Evolutionary conservation across 345 rosid species (phyloP).

Genomic region (Pistacia atlantica): DNA sequence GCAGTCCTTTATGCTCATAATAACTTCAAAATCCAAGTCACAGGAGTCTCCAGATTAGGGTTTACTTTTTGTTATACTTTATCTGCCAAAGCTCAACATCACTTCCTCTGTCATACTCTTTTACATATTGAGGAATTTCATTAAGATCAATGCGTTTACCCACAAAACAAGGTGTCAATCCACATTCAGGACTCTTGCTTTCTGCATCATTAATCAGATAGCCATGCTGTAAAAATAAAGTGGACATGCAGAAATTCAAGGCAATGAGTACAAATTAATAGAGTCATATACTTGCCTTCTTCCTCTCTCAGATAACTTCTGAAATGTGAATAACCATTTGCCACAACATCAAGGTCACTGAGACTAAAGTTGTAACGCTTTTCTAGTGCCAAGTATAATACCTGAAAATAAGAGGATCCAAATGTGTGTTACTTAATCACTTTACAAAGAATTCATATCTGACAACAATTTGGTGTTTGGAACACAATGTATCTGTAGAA

Average conservation of each 20-base stretch:
- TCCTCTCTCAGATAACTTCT: slow-evolving; percentile 52
- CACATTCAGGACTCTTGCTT: slow-evolving; percentile 12
- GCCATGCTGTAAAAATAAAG: slow-evolving; percentile 1
- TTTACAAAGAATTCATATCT: neutral
- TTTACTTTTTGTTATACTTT: slow-evolving; percentile 28
- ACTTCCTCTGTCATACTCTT: slow-evolving; percentile 66
- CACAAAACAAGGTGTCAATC: slow-evolving; percentile 37
- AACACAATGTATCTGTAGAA: neutral
- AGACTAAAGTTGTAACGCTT: slow-evolving; percentile 93
- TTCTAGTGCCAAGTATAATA: slow-evolving; percentile 81
- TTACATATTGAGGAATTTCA: slow-evolving; percentile 56
- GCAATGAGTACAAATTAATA: neutral
- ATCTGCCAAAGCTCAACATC: slow-evolving; percentile 89
- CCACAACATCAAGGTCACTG: slow-evolving; percentile 65
- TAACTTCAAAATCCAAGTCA: neutral
- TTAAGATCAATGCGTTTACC: slow-evolving; percentile 60
- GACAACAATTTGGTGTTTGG: neutral
- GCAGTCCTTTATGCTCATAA: neutral
- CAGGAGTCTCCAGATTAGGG: neutral
- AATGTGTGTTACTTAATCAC: neutral
- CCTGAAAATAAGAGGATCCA: slow-evolving; percentile 35
- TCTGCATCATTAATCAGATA: slow-evolving; percentile 36
- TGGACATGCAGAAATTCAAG: neutral
- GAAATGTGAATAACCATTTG: slow-evolving; percentile 80
- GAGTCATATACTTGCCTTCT: slow-evolving; percentile 38